Percentiles rank a stretch among this genome's conserved stretches.
These are phyloP conservation scores for Psilocybe cyanescens DNA, from an alignment of 768 basidiomycete genomes.

Conservation along the genomic window DNA sequence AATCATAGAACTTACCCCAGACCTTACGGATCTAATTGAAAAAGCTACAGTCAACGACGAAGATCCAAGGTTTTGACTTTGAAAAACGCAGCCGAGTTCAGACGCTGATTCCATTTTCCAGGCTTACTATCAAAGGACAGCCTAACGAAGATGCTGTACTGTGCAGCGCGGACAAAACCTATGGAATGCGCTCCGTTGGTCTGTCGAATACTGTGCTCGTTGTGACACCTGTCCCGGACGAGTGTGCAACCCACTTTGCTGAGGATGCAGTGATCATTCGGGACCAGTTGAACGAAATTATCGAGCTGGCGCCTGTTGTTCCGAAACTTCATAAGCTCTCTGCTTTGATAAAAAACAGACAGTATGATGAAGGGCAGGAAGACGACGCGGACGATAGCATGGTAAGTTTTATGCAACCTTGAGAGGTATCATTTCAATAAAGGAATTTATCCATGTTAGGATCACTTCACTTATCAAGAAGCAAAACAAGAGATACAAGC, in stretches of 20 bases:
- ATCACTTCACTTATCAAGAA: slow-evolving; percentile 60
- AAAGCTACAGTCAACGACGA: slow-evolving; percentile 40
- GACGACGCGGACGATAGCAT: slow-evolving; percentile 57
- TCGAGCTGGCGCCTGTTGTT: slow-evolving; percentile 81
- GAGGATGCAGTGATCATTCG: slow-evolving; percentile 65
- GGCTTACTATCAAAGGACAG: slow-evolving; percentile 82
- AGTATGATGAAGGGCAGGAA: slow-evolving; percentile 74
- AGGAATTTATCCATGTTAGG: slow-evolving; percentile 14
- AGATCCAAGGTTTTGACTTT: slow-evolving; percentile 18
- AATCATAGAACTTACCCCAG: slow-evolving; percentile 74
- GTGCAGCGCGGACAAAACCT: slow-evolving; percentile 84
- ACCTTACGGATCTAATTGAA: slow-evolving; percentile 67
- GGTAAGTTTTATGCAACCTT: slow-evolving; percentile 3
- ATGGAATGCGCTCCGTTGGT: slow-evolving; percentile 79
- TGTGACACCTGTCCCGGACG: slow-evolving; percentile 53
- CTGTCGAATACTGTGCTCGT: slow-evolving; percentile 89
- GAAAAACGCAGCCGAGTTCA: background rate
- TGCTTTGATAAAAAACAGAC: slow-evolving; percentile 60
- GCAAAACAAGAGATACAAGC: slow-evolving; percentile 76
- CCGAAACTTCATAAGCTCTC: slow-evolving; percentile 76
- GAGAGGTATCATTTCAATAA: background rate
- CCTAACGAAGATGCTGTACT: slow-evolving; percentile 86
- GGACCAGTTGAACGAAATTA: slow-evolving; percentile 80
- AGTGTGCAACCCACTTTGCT: slow-evolving; percentile 28
- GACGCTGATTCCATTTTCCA: slow-evolving; percentile 29